These are phyloP conservation scores for Mucor lusitanicus DNA, from an alignment of 371 early-diverging fungal genomes.

Conservation along the genomic window DNA sequence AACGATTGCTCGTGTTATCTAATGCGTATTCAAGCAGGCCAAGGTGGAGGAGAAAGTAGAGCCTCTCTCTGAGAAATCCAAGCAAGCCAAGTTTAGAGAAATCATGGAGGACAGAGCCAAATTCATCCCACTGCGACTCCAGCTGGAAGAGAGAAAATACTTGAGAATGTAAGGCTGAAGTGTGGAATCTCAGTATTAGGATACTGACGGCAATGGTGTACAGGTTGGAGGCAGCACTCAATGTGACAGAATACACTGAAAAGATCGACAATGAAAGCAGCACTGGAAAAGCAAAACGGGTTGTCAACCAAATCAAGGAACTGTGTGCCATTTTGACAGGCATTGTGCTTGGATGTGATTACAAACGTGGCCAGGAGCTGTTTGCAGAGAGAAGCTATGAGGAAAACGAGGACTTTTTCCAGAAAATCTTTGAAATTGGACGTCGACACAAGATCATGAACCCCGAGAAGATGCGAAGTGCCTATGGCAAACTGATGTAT, in stretches of 20 bases:
- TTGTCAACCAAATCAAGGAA: conserved; percentile 92
- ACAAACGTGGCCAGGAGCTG: conserved; percentile 84
- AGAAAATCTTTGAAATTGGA: conserved; percentile 93
- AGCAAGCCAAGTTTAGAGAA: conserved; percentile 41
- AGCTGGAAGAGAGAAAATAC: conserved; percentile 83
- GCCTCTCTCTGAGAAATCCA: conserved; percentile 14
- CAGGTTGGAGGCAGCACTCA: conserved; percentile 87
- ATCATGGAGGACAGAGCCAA: conserved; percentile 82
- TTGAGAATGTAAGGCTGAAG: conserved; percentile 69
- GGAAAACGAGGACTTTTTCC: conserved; percentile 89
- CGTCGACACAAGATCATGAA: conserved; percentile 96
- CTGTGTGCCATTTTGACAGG: conserved; percentile 93
- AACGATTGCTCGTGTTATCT: no score
- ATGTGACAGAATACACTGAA: conserved; percentile 85
- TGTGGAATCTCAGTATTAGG: neutral
- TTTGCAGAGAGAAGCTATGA: conserved; percentile 84
- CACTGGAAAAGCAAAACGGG: conserved; percentile 84
- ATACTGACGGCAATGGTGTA: neutral
- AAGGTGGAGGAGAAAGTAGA: neutral
- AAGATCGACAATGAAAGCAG: conserved; percentile 89
- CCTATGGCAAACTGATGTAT: conserved; percentile 95
- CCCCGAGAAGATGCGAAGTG: conserved; percentile 94
- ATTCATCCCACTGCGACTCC: conserved; percentile 91
- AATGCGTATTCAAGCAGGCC: no score
- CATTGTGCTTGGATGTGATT: conserved; percentile 81